Conservation (phyloP, 2,329 filamentous ascomycete species). For the Byssochlamys sp. region DNA sequence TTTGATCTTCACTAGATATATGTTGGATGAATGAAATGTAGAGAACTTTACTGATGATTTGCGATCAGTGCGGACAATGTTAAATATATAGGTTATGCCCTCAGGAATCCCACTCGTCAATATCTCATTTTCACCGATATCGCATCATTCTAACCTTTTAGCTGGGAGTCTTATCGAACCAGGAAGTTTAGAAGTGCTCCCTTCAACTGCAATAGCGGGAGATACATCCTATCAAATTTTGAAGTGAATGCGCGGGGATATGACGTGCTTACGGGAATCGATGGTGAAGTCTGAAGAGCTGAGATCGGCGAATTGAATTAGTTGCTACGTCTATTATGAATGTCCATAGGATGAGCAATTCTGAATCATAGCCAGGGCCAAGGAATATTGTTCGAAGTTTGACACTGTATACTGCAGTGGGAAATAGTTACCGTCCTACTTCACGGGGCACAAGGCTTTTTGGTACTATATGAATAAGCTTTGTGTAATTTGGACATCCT, state of each 20-base stretch:
- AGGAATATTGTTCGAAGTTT: not conserved
- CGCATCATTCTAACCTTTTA: not conserved
- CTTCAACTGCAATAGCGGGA: not conserved
- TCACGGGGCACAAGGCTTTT: too few relatives aligned
- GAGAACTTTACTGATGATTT: not conserved
- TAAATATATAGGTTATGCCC: not conserved
- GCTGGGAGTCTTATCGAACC: not conserved
- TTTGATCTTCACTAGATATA: not conserved
- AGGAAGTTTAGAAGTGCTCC: not conserved
- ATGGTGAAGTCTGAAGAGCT: not conserved
- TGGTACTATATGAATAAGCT: too few relatives aligned
- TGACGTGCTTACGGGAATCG: not conserved
- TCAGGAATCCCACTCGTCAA: not conserved
- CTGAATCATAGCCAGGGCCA: not conserved
- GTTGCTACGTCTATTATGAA: not conserved
- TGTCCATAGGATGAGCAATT: not conserved
- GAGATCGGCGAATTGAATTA: not conserved
- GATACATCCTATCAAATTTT: not conserved
- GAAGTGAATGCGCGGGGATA: not conserved
- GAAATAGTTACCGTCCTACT: too few relatives aligned
- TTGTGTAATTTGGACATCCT: too few relatives aligned
- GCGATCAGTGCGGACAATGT: not conserved
- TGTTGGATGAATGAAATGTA: too few relatives aligned
- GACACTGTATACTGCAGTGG: too few relatives aligned
- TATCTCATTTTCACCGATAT: not conserved